These are phyloP conservation scores for Blumeriella jaapii DNA, from an alignment of 2,329 filamentous ascomycete species.

Conservation along the genomic window DNA sequence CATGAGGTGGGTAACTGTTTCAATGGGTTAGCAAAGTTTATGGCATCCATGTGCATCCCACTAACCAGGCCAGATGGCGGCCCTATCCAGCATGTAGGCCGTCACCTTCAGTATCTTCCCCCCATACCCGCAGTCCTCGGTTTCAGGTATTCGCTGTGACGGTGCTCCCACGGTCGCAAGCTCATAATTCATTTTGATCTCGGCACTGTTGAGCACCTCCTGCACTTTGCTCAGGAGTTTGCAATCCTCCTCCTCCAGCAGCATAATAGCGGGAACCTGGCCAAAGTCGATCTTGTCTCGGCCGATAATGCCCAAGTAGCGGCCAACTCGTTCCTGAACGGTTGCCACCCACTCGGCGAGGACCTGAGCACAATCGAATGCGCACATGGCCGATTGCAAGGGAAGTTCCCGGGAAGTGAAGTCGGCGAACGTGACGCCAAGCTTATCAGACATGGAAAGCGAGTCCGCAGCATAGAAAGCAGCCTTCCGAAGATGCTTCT, in stretches of 20 bases:
- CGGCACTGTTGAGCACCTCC: slow-evolving; percentile 64
- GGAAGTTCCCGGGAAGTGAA: slow-evolving; percentile 76
- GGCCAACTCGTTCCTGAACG: slow-evolving; percentile 86
- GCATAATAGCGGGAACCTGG: slow-evolving; percentile 76
- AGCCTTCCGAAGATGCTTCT: slow-evolving; percentile 84
- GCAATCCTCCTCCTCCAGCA: slow-evolving; percentile 83
- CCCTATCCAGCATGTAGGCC: slow-evolving; percentile 77
- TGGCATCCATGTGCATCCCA: not conserved
- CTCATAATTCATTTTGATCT: slow-evolving; percentile 63
- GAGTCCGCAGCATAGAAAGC: slow-evolving; percentile 92
- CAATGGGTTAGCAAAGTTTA: slow-evolving; percentile 1
- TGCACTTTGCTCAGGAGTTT: slow-evolving; percentile 75
- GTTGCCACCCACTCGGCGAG: slow-evolving; percentile 90
- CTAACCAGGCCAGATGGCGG: slow-evolving; percentile 85
- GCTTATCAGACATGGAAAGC: slow-evolving; percentile 74
- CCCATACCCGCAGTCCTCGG: slow-evolving; percentile 63
- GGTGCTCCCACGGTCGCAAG: slow-evolving; percentile 42
- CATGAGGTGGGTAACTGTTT: slow-evolving; percentile 55
- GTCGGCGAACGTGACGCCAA: slow-evolving; percentile 77
- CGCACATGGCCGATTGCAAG: slow-evolving; percentile 81
- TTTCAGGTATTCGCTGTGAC: slow-evolving; percentile 42
- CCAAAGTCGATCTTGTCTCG: slow-evolving; percentile 68
- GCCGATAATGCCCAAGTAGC: slow-evolving; percentile 77
- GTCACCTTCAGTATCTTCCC: slow-evolving; percentile 76
- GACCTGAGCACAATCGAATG: slow-evolving; percentile 88